These are phyloP conservation scores for Cladosporium oxysporum DNA, from an alignment of 2,329 filamentous ascomycete genomes.

Conservation along the genomic window DNA sequence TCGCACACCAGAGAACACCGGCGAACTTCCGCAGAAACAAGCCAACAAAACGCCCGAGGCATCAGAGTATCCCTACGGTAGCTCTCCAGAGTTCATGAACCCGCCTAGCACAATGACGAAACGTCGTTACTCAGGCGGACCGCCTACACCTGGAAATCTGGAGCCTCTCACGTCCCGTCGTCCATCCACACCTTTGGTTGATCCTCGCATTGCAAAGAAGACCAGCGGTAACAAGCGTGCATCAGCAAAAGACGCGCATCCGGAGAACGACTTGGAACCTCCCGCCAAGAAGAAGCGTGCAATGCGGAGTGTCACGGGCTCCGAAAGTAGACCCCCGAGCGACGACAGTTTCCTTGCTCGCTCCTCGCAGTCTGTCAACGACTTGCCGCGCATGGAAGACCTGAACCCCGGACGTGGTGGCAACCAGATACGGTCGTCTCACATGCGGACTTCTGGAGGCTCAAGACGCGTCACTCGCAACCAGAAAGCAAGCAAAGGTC, in stretches of 20 bases:
- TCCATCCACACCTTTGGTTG: neutral
- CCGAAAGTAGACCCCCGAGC: neutral
- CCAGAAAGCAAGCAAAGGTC: conserved; percentile 6
- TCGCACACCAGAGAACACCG: neutral
- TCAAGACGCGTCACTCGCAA: neutral
- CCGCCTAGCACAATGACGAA: neutral
- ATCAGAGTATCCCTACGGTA: neutral
- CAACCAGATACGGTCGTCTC: neutral
- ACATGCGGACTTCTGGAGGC: conserved; percentile 2
- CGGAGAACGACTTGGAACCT: neutral
- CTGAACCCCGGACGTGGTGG: neutral
- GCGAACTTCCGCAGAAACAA: neutral
- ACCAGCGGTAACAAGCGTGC: neutral
- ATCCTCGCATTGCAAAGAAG: conserved; percentile 13
- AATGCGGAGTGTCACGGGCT: neutral
- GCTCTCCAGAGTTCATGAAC: conserved; percentile 20
- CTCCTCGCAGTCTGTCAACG: conserved; percentile 18
- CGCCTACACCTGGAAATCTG: neutral
- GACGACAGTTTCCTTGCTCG: conserved; percentile 11
- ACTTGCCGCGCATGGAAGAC: conserved; percentile 6
- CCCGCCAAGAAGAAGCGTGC: neutral
- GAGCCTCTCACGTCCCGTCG: neutral
- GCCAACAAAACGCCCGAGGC: neutral
- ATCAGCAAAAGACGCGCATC: neutral
- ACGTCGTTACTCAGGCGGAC: neutral